Conservation (phyloP, 1,139 yeast species). For the Martiniozyma asiatica region DNA sequence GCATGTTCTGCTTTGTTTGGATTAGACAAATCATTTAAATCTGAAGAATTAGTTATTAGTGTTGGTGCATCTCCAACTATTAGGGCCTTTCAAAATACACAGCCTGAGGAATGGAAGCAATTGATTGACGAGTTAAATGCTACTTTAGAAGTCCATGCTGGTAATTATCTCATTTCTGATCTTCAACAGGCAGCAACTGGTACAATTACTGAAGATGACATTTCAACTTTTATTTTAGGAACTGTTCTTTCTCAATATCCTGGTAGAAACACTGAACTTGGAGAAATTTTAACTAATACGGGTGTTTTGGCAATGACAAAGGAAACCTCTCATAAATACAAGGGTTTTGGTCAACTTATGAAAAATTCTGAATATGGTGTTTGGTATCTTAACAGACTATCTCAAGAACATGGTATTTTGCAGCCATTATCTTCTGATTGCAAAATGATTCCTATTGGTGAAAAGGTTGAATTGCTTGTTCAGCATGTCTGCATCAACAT, state of each 20-base stretch:
- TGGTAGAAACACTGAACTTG: slow-evolving; percentile 32
- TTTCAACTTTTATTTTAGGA: slow-evolving; percentile 49
- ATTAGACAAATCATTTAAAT: slow-evolving; percentile 18
- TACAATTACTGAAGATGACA: slow-evolving; percentile 33
- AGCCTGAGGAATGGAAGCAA: slow-evolving; percentile 10
- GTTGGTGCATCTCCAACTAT: slow-evolving; percentile 83
- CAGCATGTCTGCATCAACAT: slow-evolving; percentile 73
- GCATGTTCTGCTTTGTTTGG: slow-evolving; percentile 36
- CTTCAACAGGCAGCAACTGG: slow-evolving; percentile 65
- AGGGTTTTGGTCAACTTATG: slow-evolving; percentile 37
- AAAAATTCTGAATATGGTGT: slow-evolving; percentile 29
- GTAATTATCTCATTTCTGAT: slow-evolving; percentile 64
- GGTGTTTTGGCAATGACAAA: slow-evolving; percentile 64
- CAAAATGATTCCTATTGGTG: slow-evolving; percentile 38
- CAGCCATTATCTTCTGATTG: slow-evolving; percentile 24
- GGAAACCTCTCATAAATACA: slow-evolving; percentile 38
- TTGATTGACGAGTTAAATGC: slow-evolving; percentile 25
- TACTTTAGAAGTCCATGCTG: slow-evolving; percentile 62
- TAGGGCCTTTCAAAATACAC: slow-evolving; percentile 37
- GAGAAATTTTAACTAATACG: slow-evolving; percentile 58
- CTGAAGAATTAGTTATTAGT: slow-evolving; percentile 28
- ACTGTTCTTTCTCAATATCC: slow-evolving; percentile 55
- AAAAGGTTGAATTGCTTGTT: slow-evolving; percentile 45
- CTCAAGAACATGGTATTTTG: slow-evolving; percentile 57
- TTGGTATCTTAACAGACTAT: slow-evolving; percentile 46